Base-by-base conservation (phyloP, 805 yeast genomes). In the Ogataea polymorpha region DNA sequence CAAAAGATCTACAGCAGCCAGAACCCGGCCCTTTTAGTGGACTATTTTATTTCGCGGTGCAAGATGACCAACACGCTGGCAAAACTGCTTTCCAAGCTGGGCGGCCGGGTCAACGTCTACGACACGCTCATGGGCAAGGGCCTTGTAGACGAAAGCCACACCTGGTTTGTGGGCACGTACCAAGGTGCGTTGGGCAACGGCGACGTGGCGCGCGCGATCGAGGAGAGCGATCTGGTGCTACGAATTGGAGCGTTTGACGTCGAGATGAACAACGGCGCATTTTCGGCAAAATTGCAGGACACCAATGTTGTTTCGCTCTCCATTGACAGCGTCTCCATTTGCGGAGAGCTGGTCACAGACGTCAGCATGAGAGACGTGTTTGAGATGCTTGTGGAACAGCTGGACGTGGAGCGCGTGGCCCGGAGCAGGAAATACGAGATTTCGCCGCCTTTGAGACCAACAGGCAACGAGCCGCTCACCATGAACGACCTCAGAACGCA, bases 231-330 rank as follows among this genome's bases (percentile, higher is more conserved):
- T 58, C 66, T 85, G 32, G 72, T 89, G n/a, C 53, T 89, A 32
- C 73, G 74, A 51, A 61, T 87, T 47, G 97, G 97, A 5, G 74
- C 79, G 24, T 71, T 77, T 41, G 68, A 71, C 37, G 74, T 79
- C 41, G 91, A 84, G 56, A 68, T 79, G 42, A 84, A 82, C 57
- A 67, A 75, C 25, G 91, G 90, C 5, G 72, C 71, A 29, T 80
- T 76, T 61, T 61, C 81, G 1, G 66, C 70, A 17, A 46, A 62
- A 1, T 49, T 70, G 24, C 44, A 53, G 6, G 50, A 54, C 5
- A 35, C 35, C 2, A 45, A 48, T 0, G 49, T 56, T n/a, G 57
- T 73, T 15, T 63, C 63, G 15, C 54, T 74, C 32, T 66, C 68
- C 45, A 71, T 72, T 2, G 75, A 72, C 44, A 69, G 63, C 44